Evolutionary conservation across 139 green algal species (phyloP), one percentile per base, ranked within the genome.

Genomic region (Desmodesmus armatus): DNA sequence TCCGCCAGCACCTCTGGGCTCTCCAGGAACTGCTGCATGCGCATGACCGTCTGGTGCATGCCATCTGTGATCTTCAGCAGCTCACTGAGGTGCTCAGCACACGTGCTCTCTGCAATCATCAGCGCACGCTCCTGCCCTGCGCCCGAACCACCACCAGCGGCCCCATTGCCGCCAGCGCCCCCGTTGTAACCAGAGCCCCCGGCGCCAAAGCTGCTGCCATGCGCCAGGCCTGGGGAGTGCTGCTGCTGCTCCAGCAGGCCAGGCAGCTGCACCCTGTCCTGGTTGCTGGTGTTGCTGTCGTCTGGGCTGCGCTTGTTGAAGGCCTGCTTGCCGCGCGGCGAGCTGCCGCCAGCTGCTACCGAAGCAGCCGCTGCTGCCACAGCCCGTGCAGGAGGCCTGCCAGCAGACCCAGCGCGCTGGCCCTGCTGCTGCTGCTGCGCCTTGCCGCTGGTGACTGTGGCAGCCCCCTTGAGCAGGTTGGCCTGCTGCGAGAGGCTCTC

Each of bases 1-100:
- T 17, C 73, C 2, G 51, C 49, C 53, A 80, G 29, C 51, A 86
- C 80, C 40, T 86, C 80, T 3, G 80, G 67, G 7, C 44, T 60
- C 65, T 86, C 80, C 51, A 80, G n/a, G n/a, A 86, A 86, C 80
- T 86, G 80, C 80, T 86, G 80, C 31, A 86, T 67, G 27, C 80
- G 80, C 80, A 86, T 80, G 23, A 86, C 80, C 7, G 69, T 80
- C 66, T 80, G 51, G 47, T 86, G 80, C 69, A 86, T 86, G 51
- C 67, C 67, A 25, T 86, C 80, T 9, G 80, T 86, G 35, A 86
- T 69, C 13, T 51, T 49, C 69, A 80, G 70, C 31, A 85, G 44
- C 65, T 75, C 65, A 43, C 67, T 43, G 65, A 85, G 63, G 1
- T 17, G 63, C 5, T 75, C 62, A 41, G 78, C 67, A n/a, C 77